Conservation (phyloP, 768 basidiomycete genomes). For the Kwoniella heveanensis region DNA sequence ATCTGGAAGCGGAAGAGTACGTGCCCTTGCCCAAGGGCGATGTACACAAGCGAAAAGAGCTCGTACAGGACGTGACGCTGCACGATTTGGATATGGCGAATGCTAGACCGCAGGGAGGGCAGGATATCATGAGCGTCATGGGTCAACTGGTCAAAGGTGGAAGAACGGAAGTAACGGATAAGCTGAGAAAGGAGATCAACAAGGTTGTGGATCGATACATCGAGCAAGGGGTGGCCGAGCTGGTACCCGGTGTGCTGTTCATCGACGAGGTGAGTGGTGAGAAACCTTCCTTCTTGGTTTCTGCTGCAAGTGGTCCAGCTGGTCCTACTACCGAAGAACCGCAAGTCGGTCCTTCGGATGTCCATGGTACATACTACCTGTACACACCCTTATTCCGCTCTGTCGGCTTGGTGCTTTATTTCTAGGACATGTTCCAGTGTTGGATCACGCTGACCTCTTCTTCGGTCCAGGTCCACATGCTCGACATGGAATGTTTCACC, state of each 20-base stretch:
- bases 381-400: no score
- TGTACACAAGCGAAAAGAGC: conserved; percentile 92
- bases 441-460: not conserved
- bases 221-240: conserved; percentile 96
- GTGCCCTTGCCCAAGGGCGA: conserved; percentile 96
- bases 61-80: conserved; percentile 91
- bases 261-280: conserved; percentile 81
- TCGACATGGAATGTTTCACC: conserved; percentile 99
- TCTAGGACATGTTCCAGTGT: no score
- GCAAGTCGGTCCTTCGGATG: no score
- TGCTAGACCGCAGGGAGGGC: conserved; percentile 83
- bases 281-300: not conserved
- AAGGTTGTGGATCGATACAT: conserved; percentile 97
- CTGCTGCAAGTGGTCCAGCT: not conserved
- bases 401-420: no score
- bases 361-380: no score
- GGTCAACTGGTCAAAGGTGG: conserved; percentile 82
- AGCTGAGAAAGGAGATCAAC: conserved; percentile 91
- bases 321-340: no score
- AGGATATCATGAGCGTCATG: conserved; percentile 99
- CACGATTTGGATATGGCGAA: conserved; percentile 97
- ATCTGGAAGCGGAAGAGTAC: conserved; percentile 97
- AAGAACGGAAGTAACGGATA: conserved; percentile 95
- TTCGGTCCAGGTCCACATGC: conserved; percentile 86
- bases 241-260: conserved; percentile 96